Evolutionary conservation across 495 filamentous ascomycete genomes (phyloP).

Genomic region (Aspergillus carlsbadensis): DNA sequence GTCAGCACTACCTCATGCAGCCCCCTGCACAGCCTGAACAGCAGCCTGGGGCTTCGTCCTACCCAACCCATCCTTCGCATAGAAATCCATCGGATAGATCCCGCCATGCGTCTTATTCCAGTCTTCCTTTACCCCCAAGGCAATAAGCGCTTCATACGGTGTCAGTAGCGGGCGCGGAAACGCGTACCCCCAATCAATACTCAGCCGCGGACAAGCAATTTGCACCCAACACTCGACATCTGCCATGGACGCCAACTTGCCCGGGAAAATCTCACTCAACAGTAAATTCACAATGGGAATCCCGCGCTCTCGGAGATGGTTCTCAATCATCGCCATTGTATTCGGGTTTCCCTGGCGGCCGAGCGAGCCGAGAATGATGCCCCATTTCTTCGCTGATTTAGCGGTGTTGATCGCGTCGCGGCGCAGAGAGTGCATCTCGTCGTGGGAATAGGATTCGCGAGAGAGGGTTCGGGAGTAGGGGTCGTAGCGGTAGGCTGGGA

Average conservation of each 20-base stretch:
- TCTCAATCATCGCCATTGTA: slow-evolving; percentile 83
- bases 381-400: slow-evolving; percentile 79
- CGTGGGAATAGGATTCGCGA: slow-evolving; percentile 83
- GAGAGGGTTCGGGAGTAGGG: slow-evolving; percentile 92
- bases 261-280: slow-evolving; percentile 92
- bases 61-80: slow-evolving; percentile 87
- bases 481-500: slow-evolving; percentile 95
- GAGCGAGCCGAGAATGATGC: slow-evolving; percentile 87
- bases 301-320: slow-evolving; percentile 60
- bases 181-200: slow-evolving; percentile 99
- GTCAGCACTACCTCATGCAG: slow-evolving; percentile 4
- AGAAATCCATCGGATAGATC: slow-evolving; percentile 98
- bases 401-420: slow-evolving; percentile 74
- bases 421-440: slow-evolving; percentile 81
- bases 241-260: slow-evolving; percentile 85
- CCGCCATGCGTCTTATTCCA: slow-evolving; percentile 68
- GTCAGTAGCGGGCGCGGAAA: slow-evolving; percentile 86
- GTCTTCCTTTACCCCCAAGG: slow-evolving; percentile 69
- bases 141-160: slow-evolving; percentile 92
- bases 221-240: slow-evolving; percentile 98
- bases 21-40: slow-evolving; percentile 13
- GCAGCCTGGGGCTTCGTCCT: slow-evolving; percentile 48
- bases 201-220: slow-evolving; percentile 89
- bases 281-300: slow-evolving; percentile 81
- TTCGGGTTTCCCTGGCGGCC: slow-evolving; percentile 95